These are phyloP conservation scores for Cyberlindnera xishuangbannaensis DNA, from an alignment of 805 yeast species.

Conservation along the genomic window DNA sequence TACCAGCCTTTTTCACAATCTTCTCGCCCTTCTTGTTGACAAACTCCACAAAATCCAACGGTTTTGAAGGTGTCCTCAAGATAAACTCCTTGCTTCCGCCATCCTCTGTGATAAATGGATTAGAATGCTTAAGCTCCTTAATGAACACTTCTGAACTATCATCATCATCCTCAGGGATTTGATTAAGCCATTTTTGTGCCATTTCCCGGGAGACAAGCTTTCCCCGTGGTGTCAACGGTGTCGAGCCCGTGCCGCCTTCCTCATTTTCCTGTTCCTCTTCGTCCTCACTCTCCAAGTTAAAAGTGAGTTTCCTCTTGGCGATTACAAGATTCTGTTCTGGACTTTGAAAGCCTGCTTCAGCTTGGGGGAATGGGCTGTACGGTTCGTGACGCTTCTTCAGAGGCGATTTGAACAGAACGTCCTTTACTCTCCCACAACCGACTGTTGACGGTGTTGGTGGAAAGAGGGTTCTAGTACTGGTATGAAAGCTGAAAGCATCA, in stretches of 20 bases:
- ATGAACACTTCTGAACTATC: constrained; percentile 19
- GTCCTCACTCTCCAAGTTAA: constrained; percentile 14
- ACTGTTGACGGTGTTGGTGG: constrained; percentile 28
- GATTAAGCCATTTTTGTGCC: constrained; percentile 30
- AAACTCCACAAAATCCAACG: constrained; percentile 24
- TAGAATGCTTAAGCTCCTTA: constrained; percentile 9
- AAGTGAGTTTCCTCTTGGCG: constrained; percentile 12
- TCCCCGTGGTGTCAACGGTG: constrained; percentile 29
- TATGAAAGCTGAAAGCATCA: constrained; percentile 7
- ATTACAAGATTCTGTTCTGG: constrained; percentile 5
- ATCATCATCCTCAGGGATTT: constrained; percentile 12
- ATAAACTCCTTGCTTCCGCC: constrained; percentile 8
- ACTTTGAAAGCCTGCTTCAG: too few relatives aligned
- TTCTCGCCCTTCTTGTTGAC: constrained; percentile 31
- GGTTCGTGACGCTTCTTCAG: constrained; percentile 3
- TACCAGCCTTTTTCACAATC: constrained; percentile 15
- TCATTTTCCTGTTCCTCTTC: too few relatives aligned
- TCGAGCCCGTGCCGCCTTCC: too few relatives aligned
- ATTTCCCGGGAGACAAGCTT: constrained; percentile 28
- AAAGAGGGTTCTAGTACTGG: constrained; percentile 19
- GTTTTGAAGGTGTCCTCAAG: constrained; percentile 10
- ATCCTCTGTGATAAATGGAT: constrained; percentile 19
- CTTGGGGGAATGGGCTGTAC: too few relatives aligned
- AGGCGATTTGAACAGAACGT: constrained; percentile 7
- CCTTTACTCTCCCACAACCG: constrained; percentile 24